Base-by-base conservation (phyloP, 306 rosid species). In the Trichosanthes truncata region DNA sequence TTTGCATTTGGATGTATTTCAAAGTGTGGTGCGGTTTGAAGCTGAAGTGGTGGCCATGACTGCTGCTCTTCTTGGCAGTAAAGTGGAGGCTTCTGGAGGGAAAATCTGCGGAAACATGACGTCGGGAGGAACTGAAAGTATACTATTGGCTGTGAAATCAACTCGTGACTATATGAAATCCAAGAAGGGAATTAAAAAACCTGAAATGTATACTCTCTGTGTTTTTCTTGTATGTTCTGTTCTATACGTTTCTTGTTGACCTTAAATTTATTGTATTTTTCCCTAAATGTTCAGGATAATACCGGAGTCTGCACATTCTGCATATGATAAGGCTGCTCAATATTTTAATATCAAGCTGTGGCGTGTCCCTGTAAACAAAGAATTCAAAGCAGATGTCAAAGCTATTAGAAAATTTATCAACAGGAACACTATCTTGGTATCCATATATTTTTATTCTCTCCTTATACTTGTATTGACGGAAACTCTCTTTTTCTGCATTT, bases 111-210 rank as follows among this genome's bases (percentile, higher is more conserved):
- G 98, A 80, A 94, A 94, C 85, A 94, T 94, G 98, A 94, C 98
- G 43, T 94, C 98, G 4, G 98, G 98, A 65, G 98, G 97, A 87
- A 94, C 98, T 57, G 98, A 94, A 87, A 94, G 98, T 82, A 94
- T 94, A 87, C 78, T 94, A 74, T 81, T 94, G 80, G 97, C 98
- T 26, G 89, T 94, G 82, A 94, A 94, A 82, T 86, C 97, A 71
- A 89, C 98, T 21, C 98, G 98, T 57, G 98, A 94, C 86, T 92
- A 87, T 79, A 94, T 92, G 98, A 92, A 91, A 85, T 78, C 85
- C 74, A 92, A 82, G 87, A 94, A 87, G 80, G 91, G 95, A 85
- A 92, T 94, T 82, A 81, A 84, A 77, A 89, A 83, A 74, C 98
- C 98, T 10, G 98, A 94, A 89, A 94, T 94, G 98, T 94, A 89